phyloP scores from a whole-genome alignment of 441 rosid species.

The Eutrema salsugineum region DNA sequence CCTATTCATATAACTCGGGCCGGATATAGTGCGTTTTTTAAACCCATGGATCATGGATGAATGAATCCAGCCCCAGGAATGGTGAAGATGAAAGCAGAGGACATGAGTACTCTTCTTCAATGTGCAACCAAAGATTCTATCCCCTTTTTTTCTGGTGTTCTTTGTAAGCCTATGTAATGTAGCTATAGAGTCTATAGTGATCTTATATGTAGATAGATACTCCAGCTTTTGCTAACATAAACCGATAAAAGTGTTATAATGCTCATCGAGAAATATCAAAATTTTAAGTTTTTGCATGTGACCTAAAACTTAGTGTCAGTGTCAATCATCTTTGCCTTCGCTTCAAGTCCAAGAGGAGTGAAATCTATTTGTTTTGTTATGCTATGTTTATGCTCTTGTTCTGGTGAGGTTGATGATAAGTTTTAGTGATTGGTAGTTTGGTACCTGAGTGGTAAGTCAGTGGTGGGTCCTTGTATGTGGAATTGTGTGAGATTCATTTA shows the following conservation, averaged over 20 bases:
- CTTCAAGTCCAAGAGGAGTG: constrained; percentile 17
- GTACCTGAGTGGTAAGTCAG: neutral
- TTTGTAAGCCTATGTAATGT: constrained; percentile 8
- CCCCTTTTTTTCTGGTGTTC: neutral
- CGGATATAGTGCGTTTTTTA: constrained; percentile 2
- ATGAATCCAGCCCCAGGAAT: neutral
- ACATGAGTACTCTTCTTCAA: constrained; percentile 2
- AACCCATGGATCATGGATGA: neutral
- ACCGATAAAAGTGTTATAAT: constrained; percentile 1
- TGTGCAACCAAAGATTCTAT: neutral
- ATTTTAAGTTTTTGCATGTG: neutral
- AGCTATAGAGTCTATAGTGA: constrained; percentile 7
- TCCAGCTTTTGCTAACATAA: constrained; percentile 12
- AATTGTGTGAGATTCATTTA: neutral
- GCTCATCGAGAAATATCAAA: neutral
- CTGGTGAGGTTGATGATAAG: neutral
- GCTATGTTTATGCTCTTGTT: too few relatives aligned
- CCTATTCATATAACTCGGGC: neutral
- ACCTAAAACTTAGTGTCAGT: neutral
- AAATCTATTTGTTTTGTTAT: neutral
- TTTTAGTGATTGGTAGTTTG: neutral
- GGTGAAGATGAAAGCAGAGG: constrained; percentile 3
- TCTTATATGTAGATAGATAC: neutral
- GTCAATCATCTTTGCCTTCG: constrained; percentile 3
- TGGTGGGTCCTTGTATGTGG: neutral